Evolutionary conservation across 2,329 filamentous ascomycete species (phyloP).

Genomic region (Alternaria infectoria): DNA sequence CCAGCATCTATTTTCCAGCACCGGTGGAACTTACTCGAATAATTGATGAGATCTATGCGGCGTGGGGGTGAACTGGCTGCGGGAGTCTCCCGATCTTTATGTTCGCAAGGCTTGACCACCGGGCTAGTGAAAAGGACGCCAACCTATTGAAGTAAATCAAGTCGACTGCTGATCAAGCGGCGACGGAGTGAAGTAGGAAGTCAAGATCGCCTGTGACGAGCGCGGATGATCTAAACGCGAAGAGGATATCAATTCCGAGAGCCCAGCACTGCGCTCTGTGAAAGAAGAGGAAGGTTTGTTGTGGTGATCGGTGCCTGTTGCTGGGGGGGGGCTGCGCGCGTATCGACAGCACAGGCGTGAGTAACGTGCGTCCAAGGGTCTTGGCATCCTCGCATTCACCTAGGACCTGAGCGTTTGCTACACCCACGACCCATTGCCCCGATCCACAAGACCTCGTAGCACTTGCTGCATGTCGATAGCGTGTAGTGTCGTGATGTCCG

Average conservation of each 20-base stretch:
- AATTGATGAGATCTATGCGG: neutral
- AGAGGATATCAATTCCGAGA: neutral
- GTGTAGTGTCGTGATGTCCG: neutral
- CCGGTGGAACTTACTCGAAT: neutral
- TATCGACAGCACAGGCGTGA: neutral
- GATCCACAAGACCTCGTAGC: neutral
- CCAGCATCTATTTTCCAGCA: neutral
- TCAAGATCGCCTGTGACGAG: neutral
- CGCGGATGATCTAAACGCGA: neutral
- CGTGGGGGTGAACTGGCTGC: neutral
- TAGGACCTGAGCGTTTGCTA: neutral
- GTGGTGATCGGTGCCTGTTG: neutral
- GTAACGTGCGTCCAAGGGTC: neutral
- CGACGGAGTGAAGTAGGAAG: constrained; percentile 2
- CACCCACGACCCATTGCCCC: neutral
- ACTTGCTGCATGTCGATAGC: neutral
- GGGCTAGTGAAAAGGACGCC: neutral
- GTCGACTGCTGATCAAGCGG: no score
- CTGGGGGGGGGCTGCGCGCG: neutral
- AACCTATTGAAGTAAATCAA: no score
- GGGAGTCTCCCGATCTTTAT: neutral
- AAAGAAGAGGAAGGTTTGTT: neutral
- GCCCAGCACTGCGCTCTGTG: neutral
- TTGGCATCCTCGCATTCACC: neutral
- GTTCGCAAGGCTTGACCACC: neutral